Percentiles rank a stretch among this genome's conserved stretches.
phyloP scores from a whole-genome alignment of 2,329 filamentous ascomycete genomes.

The Cylindrodendrum hubeiense region DNA sequence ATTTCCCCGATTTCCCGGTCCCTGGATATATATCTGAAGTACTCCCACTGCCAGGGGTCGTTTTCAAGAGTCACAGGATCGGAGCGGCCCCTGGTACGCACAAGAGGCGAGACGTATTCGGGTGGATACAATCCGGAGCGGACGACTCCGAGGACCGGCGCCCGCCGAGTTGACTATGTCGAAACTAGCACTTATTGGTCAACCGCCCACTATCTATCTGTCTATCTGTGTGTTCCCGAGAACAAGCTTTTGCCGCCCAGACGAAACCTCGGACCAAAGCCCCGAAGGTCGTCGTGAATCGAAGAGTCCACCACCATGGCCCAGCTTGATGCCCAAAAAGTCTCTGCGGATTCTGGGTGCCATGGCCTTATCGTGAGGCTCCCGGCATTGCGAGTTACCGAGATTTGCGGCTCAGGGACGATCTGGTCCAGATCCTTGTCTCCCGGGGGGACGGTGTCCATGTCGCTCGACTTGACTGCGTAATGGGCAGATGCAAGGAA shows the following conservation, averaged over 20 bases:
- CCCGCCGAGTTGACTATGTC: conserved; percentile 12
- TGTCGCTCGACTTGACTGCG: conserved; percentile 6
- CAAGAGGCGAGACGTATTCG: neutral
- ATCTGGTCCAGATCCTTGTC: conserved; percentile 14
- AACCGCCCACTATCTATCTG: conserved; percentile 4
- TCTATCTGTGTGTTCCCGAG: neutral
- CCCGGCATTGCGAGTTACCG: conserved; percentile 18
- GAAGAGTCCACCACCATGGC: neutral
- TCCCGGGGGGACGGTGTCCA: neutral
- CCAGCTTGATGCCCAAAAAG: neutral
- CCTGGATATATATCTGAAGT: conserved; percentile 1
- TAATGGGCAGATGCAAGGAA: conserved; percentile 24
- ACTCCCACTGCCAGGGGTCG: neutral
- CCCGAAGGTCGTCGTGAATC: neutral
- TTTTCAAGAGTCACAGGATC: conserved; percentile 8
- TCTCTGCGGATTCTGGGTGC: neutral
- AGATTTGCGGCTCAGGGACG: conserved; percentile 23
- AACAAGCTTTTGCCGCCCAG: neutral
- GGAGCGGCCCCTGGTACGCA: conserved; percentile 1
- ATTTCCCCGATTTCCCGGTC: neutral
- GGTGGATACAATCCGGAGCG: conserved; percentile 23
- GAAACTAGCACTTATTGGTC: neutral
- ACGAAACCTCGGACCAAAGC: neutral
- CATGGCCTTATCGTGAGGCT: conserved; percentile 14
- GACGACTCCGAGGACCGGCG: conserved; percentile 34